Base-by-base conservation (phyloP, 2,329 filamentous ascomycete species). In the Clarireedia paspali region DNA sequence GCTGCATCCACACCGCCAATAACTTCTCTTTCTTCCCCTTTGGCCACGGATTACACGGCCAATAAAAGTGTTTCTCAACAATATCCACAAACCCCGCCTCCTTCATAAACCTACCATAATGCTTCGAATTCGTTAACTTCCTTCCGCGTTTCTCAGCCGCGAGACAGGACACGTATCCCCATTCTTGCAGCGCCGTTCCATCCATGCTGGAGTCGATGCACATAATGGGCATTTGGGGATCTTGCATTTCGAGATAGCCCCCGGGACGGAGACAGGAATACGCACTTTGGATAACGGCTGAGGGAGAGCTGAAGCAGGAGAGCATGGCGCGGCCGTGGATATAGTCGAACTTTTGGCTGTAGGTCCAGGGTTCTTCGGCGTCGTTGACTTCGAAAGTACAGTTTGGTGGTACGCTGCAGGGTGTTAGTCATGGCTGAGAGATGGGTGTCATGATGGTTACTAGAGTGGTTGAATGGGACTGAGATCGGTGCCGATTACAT, bases 21-120 rank as follows among this genome's bases (percentile, higher is more conserved):
- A 80, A 74, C 63, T 81, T 83, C 50, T 77, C 71, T 26, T 74
- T 73, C 5, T 71, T 70, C 42, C 80, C 75, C 46, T 74, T 75
- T 0, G 78, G 75, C 79, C 80, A 83, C 10, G 70, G 65, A 60
- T 76, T 78, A 36, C 71, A 72, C 0, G 79, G 79, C 69, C 78
- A 75, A 64, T 75, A 77, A 62, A 72, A 77, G 5, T 76, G 62
- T 2, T 72, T 67, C 62, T 80, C 75, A 0, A 68, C 67, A 0
- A 84, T 74, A 53, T 81, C 73, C 46, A 72, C 68, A 59, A 83
- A 83, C 0, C 81, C 81, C 0, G 75, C 78, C 12, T 77, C 75
- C 3, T 70, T 67, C 62, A 83, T 71, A 53, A 74, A 72, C 4
- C 54, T 53, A 24, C 57, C 59, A 56, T 63, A 65, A 10, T 56